phyloP scores from a whole-genome alignment of 2,329 filamentous ascomycete species.

The Trichophyton benhamiae region DNA sequence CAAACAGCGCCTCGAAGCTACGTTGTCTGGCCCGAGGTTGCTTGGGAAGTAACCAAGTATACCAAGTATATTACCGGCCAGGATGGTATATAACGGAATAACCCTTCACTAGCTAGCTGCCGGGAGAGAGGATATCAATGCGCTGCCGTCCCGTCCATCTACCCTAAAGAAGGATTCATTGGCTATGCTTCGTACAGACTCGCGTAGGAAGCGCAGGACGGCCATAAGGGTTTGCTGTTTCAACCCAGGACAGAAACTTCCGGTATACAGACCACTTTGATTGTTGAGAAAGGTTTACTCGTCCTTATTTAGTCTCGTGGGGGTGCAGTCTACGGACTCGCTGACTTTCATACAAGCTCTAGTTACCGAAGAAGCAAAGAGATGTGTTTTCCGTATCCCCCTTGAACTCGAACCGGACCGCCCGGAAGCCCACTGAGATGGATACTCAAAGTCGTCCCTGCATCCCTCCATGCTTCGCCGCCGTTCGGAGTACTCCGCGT shows the following conservation, averaged over 20 bases:
- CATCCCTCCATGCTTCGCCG: background rate
- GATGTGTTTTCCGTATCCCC: background rate
- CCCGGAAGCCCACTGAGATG: background rate
- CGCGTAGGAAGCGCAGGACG: background rate
- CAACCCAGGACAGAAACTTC: too few relatives aligned
- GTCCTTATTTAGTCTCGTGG: background rate
- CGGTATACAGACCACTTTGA: background rate
- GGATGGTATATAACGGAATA: background rate
- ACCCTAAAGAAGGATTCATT: background rate
- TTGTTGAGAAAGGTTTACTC: background rate
- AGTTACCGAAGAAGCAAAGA: background rate
- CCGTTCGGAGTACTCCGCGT: too few relatives aligned
- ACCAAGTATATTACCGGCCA: too few relatives aligned
- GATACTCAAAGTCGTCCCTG: background rate
- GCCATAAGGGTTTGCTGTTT: background rate
- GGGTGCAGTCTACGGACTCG: background rate
- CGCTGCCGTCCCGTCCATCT: background rate
- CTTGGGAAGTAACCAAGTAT: background rate
- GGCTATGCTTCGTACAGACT: background rate
- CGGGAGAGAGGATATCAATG: background rate
- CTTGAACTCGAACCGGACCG: background rate
- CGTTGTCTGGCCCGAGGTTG: background rate
- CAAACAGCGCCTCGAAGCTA: background rate
- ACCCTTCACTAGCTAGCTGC: background rate
- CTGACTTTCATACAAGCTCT: background rate